phyloP scores from a whole-genome alignment of 768 basidiomycete genomes.

The Auriscalpium vulgare region DNA sequence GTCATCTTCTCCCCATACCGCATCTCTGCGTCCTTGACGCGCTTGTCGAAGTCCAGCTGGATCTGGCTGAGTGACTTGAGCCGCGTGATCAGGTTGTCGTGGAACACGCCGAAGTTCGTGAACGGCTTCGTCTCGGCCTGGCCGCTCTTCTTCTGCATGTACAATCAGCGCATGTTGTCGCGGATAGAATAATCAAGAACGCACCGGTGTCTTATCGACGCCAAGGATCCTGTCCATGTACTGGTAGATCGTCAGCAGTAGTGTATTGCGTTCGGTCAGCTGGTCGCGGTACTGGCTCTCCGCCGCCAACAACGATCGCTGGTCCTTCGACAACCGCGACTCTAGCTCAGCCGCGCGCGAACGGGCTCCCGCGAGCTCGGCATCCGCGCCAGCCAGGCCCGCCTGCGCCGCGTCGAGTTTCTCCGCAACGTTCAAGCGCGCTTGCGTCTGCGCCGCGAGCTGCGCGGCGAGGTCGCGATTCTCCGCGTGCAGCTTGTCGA shows the following conservation, averaged over 20 bases:
- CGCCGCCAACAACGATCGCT: constrained; percentile 57
- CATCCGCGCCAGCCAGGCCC: constrained; percentile 56
- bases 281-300: constrained; percentile 88
- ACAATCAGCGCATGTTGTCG: constrained; percentile 1
- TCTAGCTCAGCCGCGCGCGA: constrained; percentile 69
- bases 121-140: constrained; percentile 86
- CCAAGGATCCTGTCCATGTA: constrained; percentile 93
- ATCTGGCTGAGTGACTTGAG: constrained; percentile 81
- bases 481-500: constrained; percentile 73
- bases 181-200: constrained; percentile 19
- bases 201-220: constrained; percentile 75
- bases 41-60: constrained; percentile 79
- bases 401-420: constrained; percentile 73
- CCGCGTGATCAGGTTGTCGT: constrained; percentile 86
- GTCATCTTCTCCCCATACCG: constrained; percentile 65
- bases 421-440: constrained; percentile 77
- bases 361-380: constrained; percentile 53
- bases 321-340: constrained; percentile 72
- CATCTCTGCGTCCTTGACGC: constrained; percentile 70
- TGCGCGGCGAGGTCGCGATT: constrained; percentile 74
- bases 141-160: constrained; percentile 59
- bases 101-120: constrained; percentile 90
- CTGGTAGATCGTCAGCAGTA: constrained; percentile 88
- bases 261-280: constrained; percentile 85
- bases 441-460: constrained; percentile 80